Evolutionary conservation across 352 stramenopile species (phyloP).

Genomic region (Pythium chondricola): DNA sequence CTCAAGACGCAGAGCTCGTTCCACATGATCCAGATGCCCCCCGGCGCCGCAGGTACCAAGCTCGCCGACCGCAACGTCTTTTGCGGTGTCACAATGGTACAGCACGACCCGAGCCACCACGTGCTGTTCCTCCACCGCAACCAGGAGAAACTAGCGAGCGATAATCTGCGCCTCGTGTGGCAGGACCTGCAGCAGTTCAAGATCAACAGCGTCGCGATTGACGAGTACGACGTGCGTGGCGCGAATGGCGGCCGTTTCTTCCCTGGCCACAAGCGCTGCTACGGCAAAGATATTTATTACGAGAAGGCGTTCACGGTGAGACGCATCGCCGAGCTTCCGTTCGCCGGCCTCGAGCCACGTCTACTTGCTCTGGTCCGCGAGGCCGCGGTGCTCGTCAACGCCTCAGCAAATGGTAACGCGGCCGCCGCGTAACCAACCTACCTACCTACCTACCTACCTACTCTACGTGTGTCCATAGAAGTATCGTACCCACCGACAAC

Average conservation of each 20-base stretch:
- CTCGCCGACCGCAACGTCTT: not conserved
- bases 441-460: too few species aligned
- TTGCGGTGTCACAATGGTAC: not conserved
- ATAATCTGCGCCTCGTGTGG: slow-evolving; percentile 4
- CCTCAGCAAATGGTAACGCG: too few species aligned
- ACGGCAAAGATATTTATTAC: slow-evolving; percentile 10
- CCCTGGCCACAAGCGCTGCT: slow-evolving; percentile 5
- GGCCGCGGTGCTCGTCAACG: too few species aligned
- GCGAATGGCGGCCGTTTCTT: slow-evolving; percentile 7
- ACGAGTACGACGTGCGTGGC: slow-evolving; percentile 5
- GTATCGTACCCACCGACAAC: too few species aligned
- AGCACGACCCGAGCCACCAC: not conserved
- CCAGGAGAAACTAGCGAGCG: not conserved
- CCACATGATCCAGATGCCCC: slow-evolving; percentile 17
- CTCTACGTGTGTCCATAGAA: too few species aligned
- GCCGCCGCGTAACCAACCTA: not conserved
- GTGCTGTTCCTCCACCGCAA: slow-evolving; percentile 22
- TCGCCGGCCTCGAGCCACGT: slow-evolving; percentile 46
- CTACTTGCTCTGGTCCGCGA: slow-evolving; percentile 39
- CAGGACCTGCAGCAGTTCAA: slow-evolving; percentile 22
- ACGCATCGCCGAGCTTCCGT: slow-evolving; percentile 46
- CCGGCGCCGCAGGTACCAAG: slow-evolving; percentile 8
- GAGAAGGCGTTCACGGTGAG: slow-evolving; percentile 61
- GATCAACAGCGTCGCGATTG: not conserved
- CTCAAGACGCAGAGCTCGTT: slow-evolving; percentile 25